These are phyloP conservation scores for Alloascoidea hylecoeti DNA, from an alignment of 805 yeast genomes.

Conservation along the genomic window DNA sequence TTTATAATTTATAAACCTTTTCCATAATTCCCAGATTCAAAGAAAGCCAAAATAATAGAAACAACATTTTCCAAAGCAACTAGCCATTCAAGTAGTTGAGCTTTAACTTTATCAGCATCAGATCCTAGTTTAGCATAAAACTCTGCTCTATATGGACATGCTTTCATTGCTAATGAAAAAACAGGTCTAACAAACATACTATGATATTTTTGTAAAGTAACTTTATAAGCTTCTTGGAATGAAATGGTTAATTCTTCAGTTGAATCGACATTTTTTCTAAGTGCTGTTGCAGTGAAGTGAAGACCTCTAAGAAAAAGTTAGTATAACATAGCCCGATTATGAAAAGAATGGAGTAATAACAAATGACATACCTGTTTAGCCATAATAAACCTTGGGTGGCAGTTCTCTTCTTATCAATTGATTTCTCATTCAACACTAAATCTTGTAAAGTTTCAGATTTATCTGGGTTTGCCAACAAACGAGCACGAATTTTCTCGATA, in stretches of 20 bases:
- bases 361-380: conserved; percentile 32
- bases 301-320: conserved; percentile 41
- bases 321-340: not conserved
- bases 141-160: conserved; percentile 83
- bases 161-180: conserved; percentile 83
- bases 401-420: conserved; percentile 45
- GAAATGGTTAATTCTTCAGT: conserved; percentile 61
- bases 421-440: conserved; percentile 58
- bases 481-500: conserved; percentile 58
- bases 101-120: conserved; percentile 43
- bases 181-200: conserved; percentile 73
- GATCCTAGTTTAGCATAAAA: conserved; percentile 73
- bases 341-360: not conserved
- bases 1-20: conserved; percentile 49
- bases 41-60: conserved; percentile 56
- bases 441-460: conserved; percentile 61
- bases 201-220: conserved; percentile 73
- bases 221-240: conserved; percentile 73
- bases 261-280: conserved; percentile 62
- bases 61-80: conserved; percentile 66
- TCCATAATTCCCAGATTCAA: conserved; percentile 71
- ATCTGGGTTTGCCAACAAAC: conserved; percentile 51
- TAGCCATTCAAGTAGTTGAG: conserved; percentile 62
- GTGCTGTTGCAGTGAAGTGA: conserved; percentile 81
- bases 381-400: conserved; percentile 88